These are phyloP conservation scores for Metschnikowia gelsemii DNA, from an alignment of 805 yeast species.

Conservation along the genomic window DNA sequence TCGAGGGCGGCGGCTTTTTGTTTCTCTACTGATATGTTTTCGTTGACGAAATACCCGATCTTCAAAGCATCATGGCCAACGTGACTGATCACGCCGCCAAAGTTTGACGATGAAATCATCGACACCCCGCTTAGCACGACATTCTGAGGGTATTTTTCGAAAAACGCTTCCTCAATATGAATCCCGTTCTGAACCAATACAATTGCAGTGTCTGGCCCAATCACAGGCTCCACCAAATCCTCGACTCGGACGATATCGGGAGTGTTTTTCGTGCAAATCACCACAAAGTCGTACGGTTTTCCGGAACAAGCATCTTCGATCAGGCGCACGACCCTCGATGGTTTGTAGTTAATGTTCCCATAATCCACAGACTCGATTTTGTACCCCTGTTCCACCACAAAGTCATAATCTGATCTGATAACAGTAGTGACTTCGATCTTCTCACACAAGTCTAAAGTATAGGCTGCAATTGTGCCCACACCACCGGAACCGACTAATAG, in stretches of 20 bases:
- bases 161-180: conserved; percentile 35
- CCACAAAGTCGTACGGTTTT: conserved; percentile 52
- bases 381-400: conserved; percentile 53
- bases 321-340: conserved; percentile 44
- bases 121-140: conserved; percentile 38
- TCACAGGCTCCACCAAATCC: conserved; percentile 51
- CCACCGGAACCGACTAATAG: conserved; percentile 82
- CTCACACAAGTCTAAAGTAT: conserved; percentile 49
- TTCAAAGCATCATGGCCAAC: conserved; percentile 26
- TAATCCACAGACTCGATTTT: conserved; percentile 61
- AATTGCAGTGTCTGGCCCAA: conserved; percentile 31
- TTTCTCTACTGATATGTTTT: conserved; percentile 28
- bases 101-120: conserved; percentile 36
- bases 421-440: conserved; percentile 57
- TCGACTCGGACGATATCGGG: conserved; percentile 58
- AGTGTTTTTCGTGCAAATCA: conserved; percentile 61
- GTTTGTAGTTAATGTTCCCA: conserved; percentile 59
- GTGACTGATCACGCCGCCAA: conserved; percentile 27
- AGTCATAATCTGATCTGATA: conserved; percentile 62
- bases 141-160: conserved; percentile 32
- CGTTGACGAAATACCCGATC: conserved; percentile 35
- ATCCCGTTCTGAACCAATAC: conserved; percentile 43
- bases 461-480: conserved; percentile 77
- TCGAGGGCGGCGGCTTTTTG: conserved; percentile 39
- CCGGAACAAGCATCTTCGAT: conserved; percentile 42